Base-by-base conservation (phyloP, 208 protist genomes). In the Leptomonas pyrrhocoris region DNA sequence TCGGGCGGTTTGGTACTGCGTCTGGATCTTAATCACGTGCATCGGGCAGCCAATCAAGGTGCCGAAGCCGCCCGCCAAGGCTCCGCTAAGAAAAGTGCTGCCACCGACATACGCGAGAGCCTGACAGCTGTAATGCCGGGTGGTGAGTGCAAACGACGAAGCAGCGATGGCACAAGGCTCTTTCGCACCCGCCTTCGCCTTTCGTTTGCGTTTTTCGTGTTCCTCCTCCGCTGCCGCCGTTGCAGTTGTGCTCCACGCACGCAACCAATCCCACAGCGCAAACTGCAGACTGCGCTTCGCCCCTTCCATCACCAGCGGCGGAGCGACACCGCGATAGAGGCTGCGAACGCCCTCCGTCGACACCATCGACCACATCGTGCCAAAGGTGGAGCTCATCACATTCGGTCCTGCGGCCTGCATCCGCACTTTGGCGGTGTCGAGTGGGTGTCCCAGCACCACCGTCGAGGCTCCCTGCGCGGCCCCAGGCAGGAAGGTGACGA, bases 21-120 rank as follows among this genome's bases (percentile, higher is more conserved):
- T 94, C 42, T 86, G 79, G n/a, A 96, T 88, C 65, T 96, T 96
- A 36, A 96, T 83, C 18, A 96, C 92, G 67, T 96, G 86, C 81
- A 94, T 87, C 11, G 92, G 92, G 63, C 92, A 96, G 11, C 92
- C 88, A 68, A 96, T 89, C 31, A 94, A 36, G 25, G 92, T 94
- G n/a, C 92, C 92, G 0, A 83, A n/a, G 18, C 79, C 86, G n/a
- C 92, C 92, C 7, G 87, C 88, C 27, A 94, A 49, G 5, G 87
- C 86, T 13, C 92, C 92, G n/a, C 87, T 61, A 7, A 77, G 62
- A 59, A 92, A 93, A 6, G 87, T 77, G 57, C 65, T 94, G 9
- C 54, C 56, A 21, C 86, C 77, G 31, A 89, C 60, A 31, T 25
- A 36, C 18, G 59, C 67, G 11, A 77, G 28, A 25, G 53, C 55